These are phyloP conservation scores for Phytophthora brassicae DNA, from an alignment of 352 stramenopile species.

Conservation along the genomic window DNA sequence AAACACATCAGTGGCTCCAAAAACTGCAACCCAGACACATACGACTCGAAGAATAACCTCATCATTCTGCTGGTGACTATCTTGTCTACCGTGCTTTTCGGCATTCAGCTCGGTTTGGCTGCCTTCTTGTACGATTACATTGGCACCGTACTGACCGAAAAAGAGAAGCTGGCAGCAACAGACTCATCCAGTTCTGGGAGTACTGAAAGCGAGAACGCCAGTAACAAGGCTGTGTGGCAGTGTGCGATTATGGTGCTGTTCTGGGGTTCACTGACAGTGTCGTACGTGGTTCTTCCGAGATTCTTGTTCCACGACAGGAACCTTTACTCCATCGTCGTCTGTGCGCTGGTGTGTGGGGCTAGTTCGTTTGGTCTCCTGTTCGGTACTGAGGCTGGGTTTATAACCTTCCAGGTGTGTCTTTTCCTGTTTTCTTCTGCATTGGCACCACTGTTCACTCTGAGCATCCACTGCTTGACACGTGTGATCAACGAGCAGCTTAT, in stretches of 20 bases:
- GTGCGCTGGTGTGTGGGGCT: conserved; percentile 60
- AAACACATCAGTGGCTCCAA: conserved; percentile 70
- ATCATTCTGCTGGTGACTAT: conserved; percentile 87
- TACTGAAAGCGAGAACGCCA: conserved; percentile 10
- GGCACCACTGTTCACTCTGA: conserved; percentile 80
- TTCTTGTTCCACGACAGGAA: conserved; percentile 81
- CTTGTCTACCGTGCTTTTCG: conserved; percentile 73
- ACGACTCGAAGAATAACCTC: conserved; percentile 82
- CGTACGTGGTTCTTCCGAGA: conserved; percentile 73
- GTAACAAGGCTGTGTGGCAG: conserved; percentile 50
- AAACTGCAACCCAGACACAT: conserved; percentile 81
- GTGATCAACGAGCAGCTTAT: conserved; percentile 84
- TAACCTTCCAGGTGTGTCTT: conserved; percentile 54
- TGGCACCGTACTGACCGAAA: conserved; percentile 48
- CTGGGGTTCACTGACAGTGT: conserved; percentile 69
- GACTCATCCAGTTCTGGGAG: conserved; percentile 17
- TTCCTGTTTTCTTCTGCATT: conserved; percentile 66
- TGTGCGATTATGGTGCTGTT: conserved; percentile 76
- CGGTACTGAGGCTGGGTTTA: conserved; percentile 51
- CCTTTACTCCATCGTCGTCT: conserved; percentile 75
- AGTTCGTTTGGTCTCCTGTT: conserved; percentile 76
- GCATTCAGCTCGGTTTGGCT: conserved; percentile 73
- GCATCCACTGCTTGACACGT: conserved; percentile 80
- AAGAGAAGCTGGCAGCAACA: conserved; percentile 14
- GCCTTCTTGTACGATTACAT: conserved; percentile 85